Percentiles rank a stretch among this genome's conserved stretches.
These are phyloP conservation scores for Conticribra weissflogii DNA, from an alignment of 108 stramenopile species.

Conservation along the genomic window DNA sequence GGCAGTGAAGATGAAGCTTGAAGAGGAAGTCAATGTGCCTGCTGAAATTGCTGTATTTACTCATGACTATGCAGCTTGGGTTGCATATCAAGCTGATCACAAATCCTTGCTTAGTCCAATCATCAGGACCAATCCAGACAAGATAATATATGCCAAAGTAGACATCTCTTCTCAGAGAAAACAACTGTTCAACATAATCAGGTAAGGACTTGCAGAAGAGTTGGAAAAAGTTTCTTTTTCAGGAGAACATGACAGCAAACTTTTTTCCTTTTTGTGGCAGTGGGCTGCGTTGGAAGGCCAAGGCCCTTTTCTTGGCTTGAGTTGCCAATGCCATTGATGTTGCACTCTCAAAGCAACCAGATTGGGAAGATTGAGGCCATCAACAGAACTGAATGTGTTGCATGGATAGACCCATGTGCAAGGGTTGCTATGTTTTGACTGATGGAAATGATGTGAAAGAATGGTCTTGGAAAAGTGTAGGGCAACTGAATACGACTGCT, in stretches of 20 bases:
- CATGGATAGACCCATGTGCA: slow-evolving; percentile 52
- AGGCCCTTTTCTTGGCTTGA: slow-evolving; percentile 43
- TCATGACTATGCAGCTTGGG: slow-evolving; percentile 52
- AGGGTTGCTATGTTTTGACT: not conserved
- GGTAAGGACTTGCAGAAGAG: slow-evolving; percentile 25
- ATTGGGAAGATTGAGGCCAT: slow-evolving; percentile 32
- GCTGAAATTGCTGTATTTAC: slow-evolving; percentile 51
- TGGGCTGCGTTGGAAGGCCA: slow-evolving; percentile 50
- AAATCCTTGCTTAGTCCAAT: slow-evolving; percentile 50
- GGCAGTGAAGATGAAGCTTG: slow-evolving; percentile 17
- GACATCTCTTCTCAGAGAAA: slow-evolving; percentile 41
- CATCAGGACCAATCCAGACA: slow-evolving; percentile 49
- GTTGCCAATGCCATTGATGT: slow-evolving; percentile 47
- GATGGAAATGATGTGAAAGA: not conserved
- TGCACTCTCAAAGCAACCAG: slow-evolving; percentile 55
- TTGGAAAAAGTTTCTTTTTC: slow-evolving; percentile 39
- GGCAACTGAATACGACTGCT: too few relatives aligned
- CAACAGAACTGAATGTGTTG: slow-evolving; percentile 40
- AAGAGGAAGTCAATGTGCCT: slow-evolving; percentile 44
- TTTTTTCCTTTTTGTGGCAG: slow-evolving; percentile 25
- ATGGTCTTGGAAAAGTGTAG: not conserved
- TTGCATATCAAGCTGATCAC: slow-evolving; percentile 49
- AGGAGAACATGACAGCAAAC: slow-evolving; percentile 5
- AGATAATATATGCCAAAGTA: slow-evolving; percentile 51
- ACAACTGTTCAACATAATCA: slow-evolving; percentile 33